phyloP scores from a whole-genome alignment of 495 filamentous ascomycete genomes.

The Hypoxylon fragiforme region DNA sequence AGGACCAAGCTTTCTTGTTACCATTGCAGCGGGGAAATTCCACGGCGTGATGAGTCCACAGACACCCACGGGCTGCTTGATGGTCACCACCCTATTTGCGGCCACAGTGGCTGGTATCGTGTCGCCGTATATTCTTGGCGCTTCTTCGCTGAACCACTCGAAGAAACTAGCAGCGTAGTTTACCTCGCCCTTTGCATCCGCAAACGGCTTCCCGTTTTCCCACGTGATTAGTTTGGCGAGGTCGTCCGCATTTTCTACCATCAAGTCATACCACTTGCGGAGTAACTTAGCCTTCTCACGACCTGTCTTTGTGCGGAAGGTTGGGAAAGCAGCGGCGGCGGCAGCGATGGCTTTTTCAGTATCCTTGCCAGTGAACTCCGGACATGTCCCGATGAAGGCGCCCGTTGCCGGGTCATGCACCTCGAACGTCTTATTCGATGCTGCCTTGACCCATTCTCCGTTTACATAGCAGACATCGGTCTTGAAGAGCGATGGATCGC shows the following conservation, averaged over 20 bases:
- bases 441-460: constrained; percentile 77
- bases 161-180: constrained; percentile 77
- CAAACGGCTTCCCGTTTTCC: constrained; percentile 77
- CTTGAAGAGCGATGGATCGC: constrained; percentile 80
- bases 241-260: constrained; percentile 86
- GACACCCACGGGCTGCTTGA: constrained; percentile 89
- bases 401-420: constrained; percentile 81
- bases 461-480: constrained; percentile 79
- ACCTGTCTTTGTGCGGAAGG: constrained; percentile 73
- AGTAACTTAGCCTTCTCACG: constrained; percentile 83
- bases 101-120: constrained; percentile 72
- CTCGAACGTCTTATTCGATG: constrained; percentile 79
- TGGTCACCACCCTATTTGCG: constrained; percentile 74
- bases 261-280: constrained; percentile 85
- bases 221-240: constrained; percentile 86
- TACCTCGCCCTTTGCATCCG: constrained; percentile 74
- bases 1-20: constrained; percentile 84
- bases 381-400: constrained; percentile 76
- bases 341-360: constrained; percentile 77
- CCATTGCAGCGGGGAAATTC: constrained; percentile 96
- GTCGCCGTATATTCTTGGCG: constrained; percentile 70
- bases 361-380: constrained; percentile 77
- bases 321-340: constrained; percentile 72
- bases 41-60: constrained; percentile 95
- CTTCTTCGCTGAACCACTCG: constrained; percentile 82